Base-by-base conservation (phyloP, 108 stramenopile genomes). In the Chaetoceros muelleri region DNA sequence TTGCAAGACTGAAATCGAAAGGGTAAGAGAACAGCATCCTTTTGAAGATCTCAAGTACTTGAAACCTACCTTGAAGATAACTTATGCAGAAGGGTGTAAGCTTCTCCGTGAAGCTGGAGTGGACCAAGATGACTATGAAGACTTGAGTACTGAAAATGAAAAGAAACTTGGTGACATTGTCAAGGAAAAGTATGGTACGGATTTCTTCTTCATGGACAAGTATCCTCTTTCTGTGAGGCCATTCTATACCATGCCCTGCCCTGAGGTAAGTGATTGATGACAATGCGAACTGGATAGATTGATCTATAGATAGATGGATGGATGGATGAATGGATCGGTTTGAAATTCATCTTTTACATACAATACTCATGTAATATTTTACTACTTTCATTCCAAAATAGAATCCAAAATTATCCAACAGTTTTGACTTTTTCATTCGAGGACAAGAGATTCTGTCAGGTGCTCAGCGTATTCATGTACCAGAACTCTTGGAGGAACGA, bases 131-230 rank as follows among this genome's bases (percentile, higher is more conserved):
- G 90, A 93, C 49, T 85, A 92, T 49, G 97, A 95, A 8, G 99
- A 99, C 64, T 72, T 98, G 69, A 80, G 80, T 34, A 99, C 99
- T 24, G 94, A 83, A 69, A 90, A 98, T 59, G 99, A 99, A 72
- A 96, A 96, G 75, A 90, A 86, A 61, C 82, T 99, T 3, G 99
- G 99, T 29, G 82, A 90, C 46, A 77, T 99, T 62, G 97, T 99
- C 29, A 72, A 71, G 56, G 86, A 92, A 50, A 98, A 98, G 85
- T 99, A 96, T 64, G 81, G 74, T 7, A 97, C 95, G 27, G 99
- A 99, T 77, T 99, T 98, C 74, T 99, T 88, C 78, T 95, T 99
- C 56, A 95, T 99, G 96, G 99, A 99, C 86, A 97, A 98, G 87
- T 99, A 96, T 72, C 99, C 99, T 13, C 64, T 98, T 22, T 50